Evolutionary conservation across 352 stramenopile genomes (phyloP).

Genomic region (Globisporangium spiculum): DNA sequence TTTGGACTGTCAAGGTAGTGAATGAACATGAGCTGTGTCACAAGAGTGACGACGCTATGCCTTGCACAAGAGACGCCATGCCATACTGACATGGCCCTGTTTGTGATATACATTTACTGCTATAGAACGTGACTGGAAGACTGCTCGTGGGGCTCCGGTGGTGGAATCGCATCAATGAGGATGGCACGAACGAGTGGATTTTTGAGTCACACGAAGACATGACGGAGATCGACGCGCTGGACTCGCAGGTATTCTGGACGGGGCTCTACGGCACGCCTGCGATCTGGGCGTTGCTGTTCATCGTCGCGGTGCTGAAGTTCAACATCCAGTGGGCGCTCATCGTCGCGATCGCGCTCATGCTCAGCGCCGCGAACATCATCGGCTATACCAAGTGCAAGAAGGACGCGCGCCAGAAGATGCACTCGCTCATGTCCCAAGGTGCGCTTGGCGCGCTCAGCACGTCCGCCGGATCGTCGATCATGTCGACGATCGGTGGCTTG

Average conservation of each 20-base stretch:
- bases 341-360: conserved; percentile 88
- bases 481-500: conserved; percentile 73
- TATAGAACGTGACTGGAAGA: conserved; percentile 82
- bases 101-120: not conserved
- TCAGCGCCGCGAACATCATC: conserved; percentile 96
- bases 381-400: conserved; percentile 98
- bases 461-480: conserved; percentile 66
- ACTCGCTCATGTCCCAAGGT: conserved; percentile 74
- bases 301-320: conserved; percentile 93
- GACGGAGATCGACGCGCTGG: conserved; percentile 84
- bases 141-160: conserved; percentile 95
- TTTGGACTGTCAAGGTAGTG: conserved; percentile 96
- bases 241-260: conserved; percentile 94
- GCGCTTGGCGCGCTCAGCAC: conserved; percentile 65
- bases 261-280: conserved; percentile 93
- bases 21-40: no score
- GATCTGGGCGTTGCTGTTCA: conserved; percentile 89
- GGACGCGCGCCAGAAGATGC: conserved; percentile 84
- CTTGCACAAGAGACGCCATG: not conserved
- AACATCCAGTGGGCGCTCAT: conserved; percentile 94
- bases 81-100: not conserved
- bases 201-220: conserved; percentile 95
- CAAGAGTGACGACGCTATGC: not conserved
- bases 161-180: conserved; percentile 97
- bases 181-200: conserved; percentile 95